Evolutionary conservation across 1,284 basidiomycete species (phyloP), one percentile per base, ranked within the genome.

Genomic region (Leccinum discolor): DNA sequence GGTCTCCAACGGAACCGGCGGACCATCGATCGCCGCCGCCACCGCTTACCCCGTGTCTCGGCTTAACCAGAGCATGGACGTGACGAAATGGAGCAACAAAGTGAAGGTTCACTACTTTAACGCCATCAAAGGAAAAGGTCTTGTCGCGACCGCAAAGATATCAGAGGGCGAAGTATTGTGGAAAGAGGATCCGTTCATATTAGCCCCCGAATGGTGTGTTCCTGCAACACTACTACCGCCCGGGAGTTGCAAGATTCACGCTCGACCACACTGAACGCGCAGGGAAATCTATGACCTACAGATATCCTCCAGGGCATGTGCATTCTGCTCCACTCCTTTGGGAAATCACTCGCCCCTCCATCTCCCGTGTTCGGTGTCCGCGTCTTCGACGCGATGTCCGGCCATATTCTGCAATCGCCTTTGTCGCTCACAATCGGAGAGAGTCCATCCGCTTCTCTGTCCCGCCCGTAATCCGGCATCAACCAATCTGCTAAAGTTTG

Each of bases 331-430:
- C 11, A 92, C 89, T 0, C 86, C 87, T 2, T 80, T 93, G 61
- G 77, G 75, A 23, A 73, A 73, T 12, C 73, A 76, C 7, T 85
- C 86, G 8, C 79, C 84, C 0, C 80, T 88, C 29, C 78, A 83
- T 54, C 76, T 85, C 7, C 74, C 82, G 2, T 91, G 90, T 65
- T 73, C 82, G 3, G 80, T 83, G 21, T 79, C 81, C 2, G 72
- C 79, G 1, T 77, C 81, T 0, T 70, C 79, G 2, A 70, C 78
- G 12, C 74, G 78, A 23, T 93, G 92, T 71, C 81, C 84, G 12
- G 85, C 87, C 8, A 81, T 86, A 50, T 96, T 94, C 80, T 96
- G 94, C 80, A 92, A 88, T 68, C 85, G 91, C 4, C 83, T 93
- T 1, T 96, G 94, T 74, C 83, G 87, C 14, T 76, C 84, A 7